Conservation (phyloP, 129 eudicot species). For the Saposhnikovia divaricata region DNA sequence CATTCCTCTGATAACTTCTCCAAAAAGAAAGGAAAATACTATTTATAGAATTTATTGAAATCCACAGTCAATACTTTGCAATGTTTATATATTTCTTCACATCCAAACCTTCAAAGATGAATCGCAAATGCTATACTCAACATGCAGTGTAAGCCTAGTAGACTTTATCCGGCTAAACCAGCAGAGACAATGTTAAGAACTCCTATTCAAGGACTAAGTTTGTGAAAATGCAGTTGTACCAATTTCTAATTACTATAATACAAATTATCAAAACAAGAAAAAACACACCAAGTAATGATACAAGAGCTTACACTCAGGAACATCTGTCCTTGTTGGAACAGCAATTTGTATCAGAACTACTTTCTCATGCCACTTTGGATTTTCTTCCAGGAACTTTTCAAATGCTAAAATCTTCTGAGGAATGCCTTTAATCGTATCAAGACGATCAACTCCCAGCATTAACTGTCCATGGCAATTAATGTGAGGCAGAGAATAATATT, state of each 20-base stretch:
- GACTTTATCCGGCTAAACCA: neutral
- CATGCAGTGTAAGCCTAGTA: neutral
- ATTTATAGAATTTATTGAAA: neutral
- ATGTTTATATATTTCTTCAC: neutral
- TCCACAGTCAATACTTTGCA: neutral
- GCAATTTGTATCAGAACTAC: constrained; percentile 82
- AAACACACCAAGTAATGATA: neutral
- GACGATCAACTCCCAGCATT: constrained; percentile 87
- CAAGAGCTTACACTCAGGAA: constrained; percentile 65
- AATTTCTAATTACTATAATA: neutral
- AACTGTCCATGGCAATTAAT: constrained; percentile 30
- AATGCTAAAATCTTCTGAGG: constrained; percentile 89
- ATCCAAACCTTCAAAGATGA: neutral
- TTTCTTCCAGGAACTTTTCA: constrained; percentile 86
- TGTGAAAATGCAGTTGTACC: neutral
- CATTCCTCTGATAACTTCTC: neutral
- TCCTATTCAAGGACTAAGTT: neutral
- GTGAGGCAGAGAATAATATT: neutral
- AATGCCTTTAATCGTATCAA: constrained; percentile 89
- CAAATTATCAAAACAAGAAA: neutral
- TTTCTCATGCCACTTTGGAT: constrained; percentile 64
- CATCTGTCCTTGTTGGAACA: constrained; percentile 77
- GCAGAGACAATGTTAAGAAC: neutral
- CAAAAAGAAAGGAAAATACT: neutral
- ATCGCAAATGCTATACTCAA: neutral